Conservation (phyloP, 2,329 filamentous ascomycete species). For the Thielaviopsis euricoi region DNA sequence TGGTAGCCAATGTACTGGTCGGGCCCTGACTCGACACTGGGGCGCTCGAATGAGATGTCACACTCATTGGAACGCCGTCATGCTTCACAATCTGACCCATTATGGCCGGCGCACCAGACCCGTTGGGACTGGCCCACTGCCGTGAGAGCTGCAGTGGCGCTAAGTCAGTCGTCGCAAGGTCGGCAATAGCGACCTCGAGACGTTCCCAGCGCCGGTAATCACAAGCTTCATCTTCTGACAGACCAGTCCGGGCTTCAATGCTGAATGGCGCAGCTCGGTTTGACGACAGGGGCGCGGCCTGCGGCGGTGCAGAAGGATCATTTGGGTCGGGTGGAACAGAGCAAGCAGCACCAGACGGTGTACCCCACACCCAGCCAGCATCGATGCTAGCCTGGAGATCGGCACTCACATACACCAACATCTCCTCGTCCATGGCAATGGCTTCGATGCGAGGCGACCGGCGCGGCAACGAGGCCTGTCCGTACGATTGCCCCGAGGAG, state of each 20-base stretch:
- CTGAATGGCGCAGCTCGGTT: constrained; percentile 25
- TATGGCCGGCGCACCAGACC: not conserved
- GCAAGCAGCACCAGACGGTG: constrained; percentile 5
- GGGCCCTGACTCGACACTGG: not conserved
- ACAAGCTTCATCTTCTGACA: constrained; percentile 38
- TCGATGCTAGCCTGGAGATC: constrained; percentile 55
- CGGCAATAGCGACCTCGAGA: constrained; percentile 33
- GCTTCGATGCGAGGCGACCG: constrained; percentile 19
- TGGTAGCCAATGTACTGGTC: not conserved
- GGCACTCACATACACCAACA: constrained; percentile 70
- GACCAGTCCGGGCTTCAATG: constrained; percentile 30
- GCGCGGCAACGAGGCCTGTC: constrained; percentile 12
- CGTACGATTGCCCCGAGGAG: constrained; percentile 4
- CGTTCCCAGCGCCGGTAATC: constrained; percentile 73
- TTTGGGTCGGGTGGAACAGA: constrained; percentile 15
- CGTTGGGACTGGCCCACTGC: constrained; percentile 11
- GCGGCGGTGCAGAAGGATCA: constrained; percentile 11
- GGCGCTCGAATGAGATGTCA: not conserved
- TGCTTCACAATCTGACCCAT: not conserved
- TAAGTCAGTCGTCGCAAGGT: constrained; percentile 4
- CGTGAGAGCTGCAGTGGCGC: constrained; percentile 1
- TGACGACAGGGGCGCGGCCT: constrained; percentile 13
- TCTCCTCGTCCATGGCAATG: constrained; percentile 57
- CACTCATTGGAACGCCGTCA: not conserved
- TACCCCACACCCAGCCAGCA: constrained; percentile 64